These are phyloP conservation scores for Exophiala oligosperma DNA, from an alignment of 2,329 filamentous ascomycete genomes.

Conservation along the genomic window DNA sequence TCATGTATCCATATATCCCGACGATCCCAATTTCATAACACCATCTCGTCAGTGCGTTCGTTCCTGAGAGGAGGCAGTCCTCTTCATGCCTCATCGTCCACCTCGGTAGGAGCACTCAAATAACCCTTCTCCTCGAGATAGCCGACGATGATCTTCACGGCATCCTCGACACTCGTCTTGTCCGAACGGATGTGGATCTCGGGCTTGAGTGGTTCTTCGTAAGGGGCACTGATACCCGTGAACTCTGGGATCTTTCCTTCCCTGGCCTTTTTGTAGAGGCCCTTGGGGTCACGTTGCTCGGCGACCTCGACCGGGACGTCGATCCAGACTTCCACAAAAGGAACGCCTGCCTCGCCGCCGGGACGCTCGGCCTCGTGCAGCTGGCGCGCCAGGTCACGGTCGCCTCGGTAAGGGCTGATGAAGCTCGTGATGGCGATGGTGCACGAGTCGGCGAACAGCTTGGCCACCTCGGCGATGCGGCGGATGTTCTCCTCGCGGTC, in stretches of 20 bases:
- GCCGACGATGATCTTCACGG: constrained; percentile 77
- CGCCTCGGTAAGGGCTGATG: constrained; percentile 90
- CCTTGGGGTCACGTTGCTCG: constrained; percentile 95
- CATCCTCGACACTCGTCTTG: constrained; percentile 82
- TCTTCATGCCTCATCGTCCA: constrained; percentile 19
- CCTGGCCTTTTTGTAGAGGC: constrained; percentile 94
- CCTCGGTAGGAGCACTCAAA: constrained; percentile 37
- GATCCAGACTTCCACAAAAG: constrained; percentile 92
- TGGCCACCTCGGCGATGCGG: constrained; percentile 92
- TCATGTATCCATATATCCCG: no score
- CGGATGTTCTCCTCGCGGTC: constrained; percentile 98
- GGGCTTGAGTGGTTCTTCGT: constrained; percentile 81
- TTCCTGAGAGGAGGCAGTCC: neutral
- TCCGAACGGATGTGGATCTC: constrained; percentile 87
- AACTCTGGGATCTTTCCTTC: constrained; percentile 96
- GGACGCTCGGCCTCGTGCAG: constrained; percentile 68
- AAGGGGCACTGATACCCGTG: constrained; percentile 91
- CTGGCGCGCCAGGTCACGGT: constrained; percentile 77
- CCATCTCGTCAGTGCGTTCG: no score
- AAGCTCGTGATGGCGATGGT: constrained; percentile 91
- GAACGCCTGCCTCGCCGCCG: constrained; percentile 64
- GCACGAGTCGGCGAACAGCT: constrained; percentile 89
- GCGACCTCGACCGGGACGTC: constrained; percentile 89
- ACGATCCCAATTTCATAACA: no score
- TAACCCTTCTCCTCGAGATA: constrained; percentile 73